These are phyloP conservation scores for Dactylellina parvicollis DNA, from an alignment of 2,329 filamentous ascomycete species.

Conservation along the genomic window DNA sequence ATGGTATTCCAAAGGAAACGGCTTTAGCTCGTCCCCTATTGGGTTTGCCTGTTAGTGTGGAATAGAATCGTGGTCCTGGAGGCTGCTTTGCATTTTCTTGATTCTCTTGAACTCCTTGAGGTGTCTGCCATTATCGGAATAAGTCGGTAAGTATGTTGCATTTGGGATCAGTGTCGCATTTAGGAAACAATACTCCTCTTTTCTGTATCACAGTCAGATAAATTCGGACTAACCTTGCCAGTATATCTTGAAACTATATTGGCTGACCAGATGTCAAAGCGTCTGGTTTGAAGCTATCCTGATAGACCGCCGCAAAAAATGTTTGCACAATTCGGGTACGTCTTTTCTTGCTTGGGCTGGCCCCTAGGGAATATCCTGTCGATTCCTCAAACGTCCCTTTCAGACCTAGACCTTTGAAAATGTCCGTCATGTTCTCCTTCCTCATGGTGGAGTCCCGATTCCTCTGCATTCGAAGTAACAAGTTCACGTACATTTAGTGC, in stretches of 20 bases:
- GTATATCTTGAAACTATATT: background rate
- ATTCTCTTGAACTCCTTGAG: background rate
- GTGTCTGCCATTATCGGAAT: background rate
- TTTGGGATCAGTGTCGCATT: too few relatives aligned
- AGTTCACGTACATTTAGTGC: too few relatives aligned
- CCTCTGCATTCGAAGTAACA: background rate
- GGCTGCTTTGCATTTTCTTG: background rate
- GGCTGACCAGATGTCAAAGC: background rate
- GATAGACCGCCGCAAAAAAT: background rate
- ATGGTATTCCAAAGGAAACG: background rate
- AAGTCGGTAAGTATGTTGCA: too few relatives aligned
- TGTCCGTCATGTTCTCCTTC: background rate
- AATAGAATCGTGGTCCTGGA: background rate
- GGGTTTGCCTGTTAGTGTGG: background rate
- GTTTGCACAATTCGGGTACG: background rate
- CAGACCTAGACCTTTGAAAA: background rate
- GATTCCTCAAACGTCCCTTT: background rate
- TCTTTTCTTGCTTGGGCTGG: background rate
- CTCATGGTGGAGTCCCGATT: background rate
- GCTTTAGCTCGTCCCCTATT: background rate
- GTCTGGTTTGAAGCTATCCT: background rate
- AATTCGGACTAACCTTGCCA: background rate
- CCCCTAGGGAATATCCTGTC: background rate
- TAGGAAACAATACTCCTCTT: too few relatives aligned
- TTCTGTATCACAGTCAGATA: too few relatives aligned